Conservation (phyloP, 768 basidiomycete species). For the Suillus brevipes region DNA sequence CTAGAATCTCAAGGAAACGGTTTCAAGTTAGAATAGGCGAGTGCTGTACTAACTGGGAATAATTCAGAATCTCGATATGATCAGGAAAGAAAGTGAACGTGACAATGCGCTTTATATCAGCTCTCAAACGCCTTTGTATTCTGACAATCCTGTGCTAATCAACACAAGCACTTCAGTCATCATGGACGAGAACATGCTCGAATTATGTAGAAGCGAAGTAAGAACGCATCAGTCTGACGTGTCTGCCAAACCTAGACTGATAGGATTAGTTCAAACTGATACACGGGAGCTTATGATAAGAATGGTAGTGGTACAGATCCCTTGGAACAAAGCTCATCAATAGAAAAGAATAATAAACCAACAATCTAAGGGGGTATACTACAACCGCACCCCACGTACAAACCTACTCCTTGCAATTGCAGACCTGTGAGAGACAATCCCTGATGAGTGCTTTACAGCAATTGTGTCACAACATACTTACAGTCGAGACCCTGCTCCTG, state of each 20-base stretch:
- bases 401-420: slow-evolving; percentile 35
- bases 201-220: background rate
- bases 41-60: background rate
- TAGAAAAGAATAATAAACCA: slow-evolving; percentile 4
- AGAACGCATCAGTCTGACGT: slow-evolving; percentile 1
- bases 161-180: background rate
- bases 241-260: background rate
- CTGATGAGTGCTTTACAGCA: background rate
- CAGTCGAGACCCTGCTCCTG: slow-evolving; percentile 64
- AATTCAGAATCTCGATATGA: background rate
- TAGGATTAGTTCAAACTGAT: background rate
- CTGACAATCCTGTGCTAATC: background rate
- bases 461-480: slow-evolving; percentile 40
- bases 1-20: background rate
- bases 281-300: background rate
- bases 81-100: background rate
- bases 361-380: slow-evolving; percentile 5
- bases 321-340: background rate
- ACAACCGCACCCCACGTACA: slow-evolving; percentile 31
- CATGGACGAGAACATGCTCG: background rate
- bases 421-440: slow-evolving; percentile 29
- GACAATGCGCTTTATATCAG: background rate
- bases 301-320: background rate
- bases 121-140: slow-evolving; percentile 4
- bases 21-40: background rate